A percentile compares a stretch with the other conserved stretches of the same genome.
These are phyloP conservation scores for Neoconidiobolus thromboides DNA, from an alignment of 371 early-diverging fungal species.

Conservation along the genomic window DNA sequence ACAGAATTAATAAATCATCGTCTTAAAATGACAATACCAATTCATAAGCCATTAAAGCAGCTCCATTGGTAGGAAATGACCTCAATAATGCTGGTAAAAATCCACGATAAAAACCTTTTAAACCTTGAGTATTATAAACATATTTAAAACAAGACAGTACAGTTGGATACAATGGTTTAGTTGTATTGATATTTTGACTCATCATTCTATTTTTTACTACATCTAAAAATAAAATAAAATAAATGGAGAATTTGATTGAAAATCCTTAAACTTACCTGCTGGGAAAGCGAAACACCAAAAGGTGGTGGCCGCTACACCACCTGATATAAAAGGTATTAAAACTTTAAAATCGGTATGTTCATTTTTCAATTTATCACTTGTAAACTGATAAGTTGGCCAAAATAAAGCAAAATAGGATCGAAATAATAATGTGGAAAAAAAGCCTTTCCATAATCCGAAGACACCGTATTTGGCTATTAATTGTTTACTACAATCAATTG, in stretches of 20 bases:
- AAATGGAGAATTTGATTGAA: neutral
- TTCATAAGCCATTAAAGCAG: slow-evolving; percentile 1
- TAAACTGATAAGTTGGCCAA: slow-evolving; percentile 70
- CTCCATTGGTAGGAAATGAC: slow-evolving; percentile 5
- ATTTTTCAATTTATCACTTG: neutral
- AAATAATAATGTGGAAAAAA: slow-evolving; percentile 61
- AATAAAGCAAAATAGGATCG: slow-evolving; percentile 76
- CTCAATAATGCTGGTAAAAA: neutral
- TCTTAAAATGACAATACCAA: neutral
- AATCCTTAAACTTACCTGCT: slow-evolving; percentile 23
- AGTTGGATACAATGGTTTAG: slow-evolving; percentile 38
- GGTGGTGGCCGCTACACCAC: slow-evolving; percentile 70
- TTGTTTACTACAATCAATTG: slow-evolving; percentile 64
- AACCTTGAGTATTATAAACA: slow-evolving; percentile 22
- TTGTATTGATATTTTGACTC: slow-evolving; percentile 52
- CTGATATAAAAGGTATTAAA: slow-evolving; percentile 42
- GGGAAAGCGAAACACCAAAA: slow-evolving; percentile 84
- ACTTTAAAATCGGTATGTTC: neutral
- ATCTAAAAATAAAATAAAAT: slow-evolving; percentile 20
- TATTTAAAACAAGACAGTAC: slow-evolving; percentile 24
- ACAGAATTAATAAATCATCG: too few species aligned
- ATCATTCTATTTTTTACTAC: slow-evolving; percentile 82
- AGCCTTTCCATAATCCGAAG: slow-evolving; percentile 62
- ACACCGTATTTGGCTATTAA: slow-evolving; percentile 52
- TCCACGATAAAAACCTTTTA: slow-evolving; percentile 1